phyloP scores from a whole-genome alignment of 768 basidiomycete species.

The Boletales sp. region DNA sequence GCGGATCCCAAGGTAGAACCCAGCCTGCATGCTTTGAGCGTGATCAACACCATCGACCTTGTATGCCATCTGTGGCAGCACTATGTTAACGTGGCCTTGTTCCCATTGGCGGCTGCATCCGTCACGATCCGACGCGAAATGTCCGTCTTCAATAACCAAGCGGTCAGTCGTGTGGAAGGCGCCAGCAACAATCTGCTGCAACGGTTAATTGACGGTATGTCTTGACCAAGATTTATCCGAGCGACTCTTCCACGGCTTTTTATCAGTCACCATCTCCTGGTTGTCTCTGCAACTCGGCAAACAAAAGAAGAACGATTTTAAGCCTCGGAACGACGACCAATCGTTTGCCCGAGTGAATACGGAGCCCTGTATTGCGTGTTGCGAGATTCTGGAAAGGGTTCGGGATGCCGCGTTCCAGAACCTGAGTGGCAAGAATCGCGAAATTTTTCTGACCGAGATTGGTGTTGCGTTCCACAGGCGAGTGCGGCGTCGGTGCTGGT shows the following conservation, averaged over 20 bases:
- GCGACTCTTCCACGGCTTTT: not conserved
- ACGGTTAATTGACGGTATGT: constrained; percentile 75
- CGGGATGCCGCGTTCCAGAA: constrained; percentile 71
- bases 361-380: constrained; percentile 84
- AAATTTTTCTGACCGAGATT: constrained; percentile 89
- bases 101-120: constrained; percentile 81
- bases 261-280: constrained; percentile 68
- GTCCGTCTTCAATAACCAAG: constrained; percentile 87
- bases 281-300: constrained; percentile 73
- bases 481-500: constrained; percentile 3
- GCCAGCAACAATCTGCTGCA: constrained; percentile 78
- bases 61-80: constrained; percentile 97
- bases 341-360: constrained; percentile 95
- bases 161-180: constrained; percentile 80
- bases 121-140: constrained; percentile 90
- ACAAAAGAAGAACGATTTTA: constrained; percentile 96
- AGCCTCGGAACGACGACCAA: constrained; percentile 92
- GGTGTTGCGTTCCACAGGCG: constrained; percentile 93
- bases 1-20: constrained; percentile 80
- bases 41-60: constrained; percentile 73
- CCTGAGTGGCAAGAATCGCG: constrained; percentile 89
- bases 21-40: constrained; percentile 59
- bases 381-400: constrained; percentile 80
- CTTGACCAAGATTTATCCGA: not conserved
- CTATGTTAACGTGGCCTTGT: constrained; percentile 85